Percentiles rank a stretch among this genome's conserved stretches.
These are phyloP conservation scores for Hymenoscyphus repandus DNA, from an alignment of 2,329 filamentous ascomycete species.

Conservation along the genomic window DNA sequence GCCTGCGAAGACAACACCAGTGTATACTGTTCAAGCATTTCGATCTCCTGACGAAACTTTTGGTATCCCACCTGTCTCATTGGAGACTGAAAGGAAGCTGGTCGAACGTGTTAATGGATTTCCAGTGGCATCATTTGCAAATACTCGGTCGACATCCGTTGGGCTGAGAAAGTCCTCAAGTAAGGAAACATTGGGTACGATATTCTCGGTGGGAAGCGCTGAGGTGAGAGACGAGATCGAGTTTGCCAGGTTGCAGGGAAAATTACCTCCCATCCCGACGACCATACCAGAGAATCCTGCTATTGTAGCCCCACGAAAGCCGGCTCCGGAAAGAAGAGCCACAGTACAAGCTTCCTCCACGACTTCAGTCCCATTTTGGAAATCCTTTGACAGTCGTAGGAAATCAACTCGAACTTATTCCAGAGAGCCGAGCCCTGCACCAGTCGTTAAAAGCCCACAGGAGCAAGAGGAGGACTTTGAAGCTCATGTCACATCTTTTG, in stretches of 20 bases:
- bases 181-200: conserved; percentile 28
- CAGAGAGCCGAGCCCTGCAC: conserved; percentile 3
- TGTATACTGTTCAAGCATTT: conserved; percentile 24
- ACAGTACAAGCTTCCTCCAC: conserved; percentile 11
- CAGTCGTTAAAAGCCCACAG: not conserved
- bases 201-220: conserved; percentile 25
- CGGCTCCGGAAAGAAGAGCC: conserved; percentile 8
- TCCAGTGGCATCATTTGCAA: conserved; percentile 20
- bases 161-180: conserved; percentile 12
- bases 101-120: conserved; percentile 19
- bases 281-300: conserved; percentile 14
- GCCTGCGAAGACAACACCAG: conserved; percentile 7
- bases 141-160: conserved; percentile 13
- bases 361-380: conserved; percentile 1
- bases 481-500: conserved; percentile 20
- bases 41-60: conserved; percentile 15
- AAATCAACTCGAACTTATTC: conserved; percentile 4
- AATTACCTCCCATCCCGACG: conserved; percentile 21
- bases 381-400: conserved; percentile 2
- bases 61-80: conserved; percentile 17
- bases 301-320: not conserved
- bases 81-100: conserved; percentile 15
- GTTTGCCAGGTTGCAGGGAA: conserved; percentile 19
- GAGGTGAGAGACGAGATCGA: conserved; percentile 23
- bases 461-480: conserved; percentile 21